Conservation (phyloP, 352 stramenopile genomes). For the Phytophthora pistaciae region DNA sequence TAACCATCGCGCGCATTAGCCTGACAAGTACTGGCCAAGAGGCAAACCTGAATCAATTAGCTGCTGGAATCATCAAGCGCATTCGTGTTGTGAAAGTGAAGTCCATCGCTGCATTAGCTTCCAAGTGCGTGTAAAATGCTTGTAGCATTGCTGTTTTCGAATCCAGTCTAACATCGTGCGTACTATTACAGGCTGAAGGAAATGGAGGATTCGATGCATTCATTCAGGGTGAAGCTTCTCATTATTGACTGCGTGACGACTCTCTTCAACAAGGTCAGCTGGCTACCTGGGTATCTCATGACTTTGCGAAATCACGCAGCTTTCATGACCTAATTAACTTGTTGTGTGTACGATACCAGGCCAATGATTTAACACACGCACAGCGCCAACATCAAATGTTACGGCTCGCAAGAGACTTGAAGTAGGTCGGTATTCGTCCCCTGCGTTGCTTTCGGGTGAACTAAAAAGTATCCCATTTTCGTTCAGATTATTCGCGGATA, state of each 20-base stretch:
- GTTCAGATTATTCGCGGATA: slow-evolving; percentile 69
- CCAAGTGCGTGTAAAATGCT: slow-evolving; percentile 38
- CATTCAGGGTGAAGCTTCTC: slow-evolving; percentile 63
- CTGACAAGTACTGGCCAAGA: slow-evolving; percentile 22
- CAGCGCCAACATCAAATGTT: slow-evolving; percentile 63
- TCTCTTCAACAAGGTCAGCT: slow-evolving; percentile 62
- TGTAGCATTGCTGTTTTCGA: not conserved
- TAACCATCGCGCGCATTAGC: slow-evolving; percentile 46
- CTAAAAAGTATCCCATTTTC: slow-evolving; percentile 3
- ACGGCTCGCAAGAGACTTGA: slow-evolving; percentile 60
- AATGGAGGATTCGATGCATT: slow-evolving; percentile 56
- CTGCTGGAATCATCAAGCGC: slow-evolving; percentile 46
- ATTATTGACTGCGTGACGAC: slow-evolving; percentile 81
- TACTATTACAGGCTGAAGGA: slow-evolving; percentile 59
- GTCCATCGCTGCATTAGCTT: slow-evolving; percentile 51
- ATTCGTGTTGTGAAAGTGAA: slow-evolving; percentile 53
- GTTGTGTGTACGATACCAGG: slow-evolving; percentile 22
- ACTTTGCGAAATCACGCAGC: too few species aligned
- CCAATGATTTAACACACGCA: slow-evolving; percentile 42
- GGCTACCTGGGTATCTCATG: not conserved
- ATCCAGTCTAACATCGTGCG: not conserved
- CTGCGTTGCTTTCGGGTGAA: not conserved
- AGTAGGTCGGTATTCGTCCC: slow-evolving; percentile 31
- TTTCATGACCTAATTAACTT: not conserved
- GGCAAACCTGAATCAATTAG: slow-evolving; percentile 27